These are phyloP conservation scores for Fragilaria crotonensis DNA, from an alignment of 108 stramenopile genomes.

Conservation along the genomic window DNA sequence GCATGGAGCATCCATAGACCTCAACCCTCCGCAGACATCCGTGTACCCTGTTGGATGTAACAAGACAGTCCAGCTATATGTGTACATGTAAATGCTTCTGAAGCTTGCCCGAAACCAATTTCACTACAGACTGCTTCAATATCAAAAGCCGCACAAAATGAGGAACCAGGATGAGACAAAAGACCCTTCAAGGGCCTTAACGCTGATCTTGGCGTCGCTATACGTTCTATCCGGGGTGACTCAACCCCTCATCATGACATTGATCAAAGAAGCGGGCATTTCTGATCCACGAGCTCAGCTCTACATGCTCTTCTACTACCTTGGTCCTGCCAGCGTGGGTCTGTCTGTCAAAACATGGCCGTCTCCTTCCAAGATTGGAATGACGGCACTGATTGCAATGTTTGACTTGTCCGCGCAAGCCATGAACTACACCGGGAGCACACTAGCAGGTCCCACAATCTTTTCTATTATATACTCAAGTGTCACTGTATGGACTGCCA, in stretches of 20 bases:
- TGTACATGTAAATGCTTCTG: too few species aligned
- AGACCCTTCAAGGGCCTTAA: too few species aligned
- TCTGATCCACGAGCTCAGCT: conserved; percentile 55
- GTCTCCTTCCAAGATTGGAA: conserved; percentile 8
- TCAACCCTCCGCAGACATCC: too few species aligned
- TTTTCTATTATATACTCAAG: conserved; percentile 68
- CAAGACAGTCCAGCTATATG: too few species aligned
- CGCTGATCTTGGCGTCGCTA: too few species aligned
- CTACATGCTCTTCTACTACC: conserved; percentile 76
- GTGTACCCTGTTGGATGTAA: too few species aligned
- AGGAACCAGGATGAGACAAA: too few species aligned
- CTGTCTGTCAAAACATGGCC: conserved; percentile 18
- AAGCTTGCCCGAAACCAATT: too few species aligned
- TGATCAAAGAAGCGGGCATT: conserved; percentile 49
- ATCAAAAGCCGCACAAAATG: too few species aligned
- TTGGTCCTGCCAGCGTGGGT: conserved; percentile 42
- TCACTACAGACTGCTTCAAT: too few species aligned
- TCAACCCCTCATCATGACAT: conserved; percentile 64
- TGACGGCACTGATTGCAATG: conserved; percentile 47
- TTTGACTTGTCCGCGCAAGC: conserved; percentile 60
- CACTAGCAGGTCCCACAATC: conserved; percentile 64
- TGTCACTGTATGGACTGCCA: conserved; percentile 74
- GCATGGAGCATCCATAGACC: too few species aligned
- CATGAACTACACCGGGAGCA: conserved; percentile 67
- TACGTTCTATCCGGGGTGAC: conserved; percentile 63